Base-by-base conservation (phyloP, 306 rosid species). In the Vigna angularis region DNA sequence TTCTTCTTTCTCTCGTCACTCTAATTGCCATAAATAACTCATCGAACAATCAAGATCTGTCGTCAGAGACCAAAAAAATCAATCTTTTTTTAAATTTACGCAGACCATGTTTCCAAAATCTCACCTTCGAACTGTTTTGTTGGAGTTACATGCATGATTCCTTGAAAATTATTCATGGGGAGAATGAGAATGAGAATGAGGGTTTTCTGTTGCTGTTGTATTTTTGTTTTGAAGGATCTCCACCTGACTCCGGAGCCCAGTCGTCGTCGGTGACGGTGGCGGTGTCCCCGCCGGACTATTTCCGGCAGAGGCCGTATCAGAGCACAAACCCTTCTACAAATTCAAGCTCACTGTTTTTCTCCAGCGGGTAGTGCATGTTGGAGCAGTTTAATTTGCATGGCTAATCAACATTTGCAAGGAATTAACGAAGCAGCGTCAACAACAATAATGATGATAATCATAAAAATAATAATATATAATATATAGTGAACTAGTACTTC, bases 251-350 rank as follows among this genome's bases (percentile, higher is more conserved):
- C 0, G 92, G 91, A 32, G 90, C 91, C 57, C 92, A 82, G 42
- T 82, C 88, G 0, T 94, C 96, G 0, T 88, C 95, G 6, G 97
- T 92, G 83, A 94, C 98, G 0, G 93, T 94, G 78, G 97, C 97
- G 0, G 79, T 89, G 58, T 92, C 98, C 1, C 97, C 98, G 3
- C 90, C 95, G 45, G 96, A 92, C 65, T 84, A 92, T 74, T 89
- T 92, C 75, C 79, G 87, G 86, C 96, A 87, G 69, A 85, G 89
- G 70, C 70, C 93, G 0, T 90, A 86, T 49, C 94, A 87, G 36
- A 78, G 84, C 7, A 45, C 80, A 12, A 82, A 89, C 36, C 88
- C 93, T 4, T 87, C 96, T 44, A 81, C 85, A 38, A 88, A 89
- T 47, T 85, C 91, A 69, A 84, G 87, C 87, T 90, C 94, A 75